These are phyloP conservation scores for Pseudonitzschia multiseries DNA, from an alignment of 108 stramenopile genomes.

Conservation along the genomic window DNA sequence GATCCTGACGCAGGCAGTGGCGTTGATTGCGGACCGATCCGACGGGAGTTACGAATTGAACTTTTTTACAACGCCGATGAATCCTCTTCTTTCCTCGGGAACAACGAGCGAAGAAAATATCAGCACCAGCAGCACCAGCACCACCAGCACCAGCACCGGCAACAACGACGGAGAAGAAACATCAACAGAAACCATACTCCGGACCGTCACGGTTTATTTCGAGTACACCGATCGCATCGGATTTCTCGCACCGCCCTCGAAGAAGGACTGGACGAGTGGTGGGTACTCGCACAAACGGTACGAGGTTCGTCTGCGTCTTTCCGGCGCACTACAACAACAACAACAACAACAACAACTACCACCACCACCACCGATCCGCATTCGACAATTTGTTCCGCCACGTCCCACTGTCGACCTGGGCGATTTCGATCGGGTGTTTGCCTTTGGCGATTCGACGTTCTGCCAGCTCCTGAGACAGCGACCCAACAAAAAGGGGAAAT, in stretches of 20 bases:
- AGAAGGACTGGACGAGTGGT: constrained; percentile 26
- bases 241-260: constrained; percentile 18
- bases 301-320: neutral
- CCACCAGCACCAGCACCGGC: neutral
- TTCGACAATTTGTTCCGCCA: constrained; percentile 14
- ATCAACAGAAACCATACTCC: neutral
- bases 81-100: neutral
- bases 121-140: neutral
- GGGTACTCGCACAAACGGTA: constrained; percentile 24
- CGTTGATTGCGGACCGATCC: constrained; percentile 8
- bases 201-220: constrained; percentile 25
- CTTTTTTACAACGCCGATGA: constrained; percentile 27
- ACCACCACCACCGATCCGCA: too few relatives aligned
- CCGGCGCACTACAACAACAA: neutral
- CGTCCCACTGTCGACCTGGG: constrained; percentile 14
- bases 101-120: neutral
- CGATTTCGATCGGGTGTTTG: constrained; percentile 24
- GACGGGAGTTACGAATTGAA: constrained; percentile 27
- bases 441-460: constrained; percentile 35
- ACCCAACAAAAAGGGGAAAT: constrained; percentile 31
- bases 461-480: constrained; percentile 29
- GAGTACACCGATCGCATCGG: constrained; percentile 31
- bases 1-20: constrained; percentile 22
- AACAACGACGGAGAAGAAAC: too few relatives aligned
- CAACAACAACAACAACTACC: too few relatives aligned